phyloP scores from a whole-genome alignment of 208 protist genomes.

The Angomonas deanei region DNA sequence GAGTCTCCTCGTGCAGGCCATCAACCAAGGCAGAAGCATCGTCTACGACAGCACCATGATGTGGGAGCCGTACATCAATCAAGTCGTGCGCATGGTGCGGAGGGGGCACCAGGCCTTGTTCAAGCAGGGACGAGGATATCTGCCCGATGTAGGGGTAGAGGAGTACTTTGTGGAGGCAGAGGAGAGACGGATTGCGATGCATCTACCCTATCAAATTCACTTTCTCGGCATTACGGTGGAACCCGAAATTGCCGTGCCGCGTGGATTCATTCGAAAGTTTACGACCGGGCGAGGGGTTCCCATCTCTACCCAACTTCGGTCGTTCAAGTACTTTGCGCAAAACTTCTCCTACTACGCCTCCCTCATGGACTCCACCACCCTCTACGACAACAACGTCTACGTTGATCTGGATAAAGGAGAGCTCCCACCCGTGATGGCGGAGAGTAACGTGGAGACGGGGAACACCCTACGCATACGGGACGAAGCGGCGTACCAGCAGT shows the following conservation, averaged over 20 bases:
- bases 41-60: slow-evolving; percentile 90
- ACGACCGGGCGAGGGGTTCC: slow-evolving; percentile 73
- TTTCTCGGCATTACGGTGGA: slow-evolving; percentile 83
- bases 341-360: slow-evolving; percentile 64
- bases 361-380: slow-evolving; percentile 50
- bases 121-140: slow-evolving; percentile 66
- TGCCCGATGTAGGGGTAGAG: slow-evolving; percentile 29
- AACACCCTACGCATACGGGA: slow-evolving; percentile 45
- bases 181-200: slow-evolving; percentile 28
- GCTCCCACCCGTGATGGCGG: slow-evolving; percentile 67
- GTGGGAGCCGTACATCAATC: slow-evolving; percentile 82
- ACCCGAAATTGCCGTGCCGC: slow-evolving; percentile 78
- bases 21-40: slow-evolving; percentile 78
- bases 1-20: slow-evolving; percentile 65
- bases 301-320: slow-evolving; percentile 71
- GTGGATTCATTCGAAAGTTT: slow-evolving; percentile 80
- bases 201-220: slow-evolving; percentile 61
- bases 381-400: slow-evolving; percentile 89
- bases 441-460: slow-evolving; percentile 22
- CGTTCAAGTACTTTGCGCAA: slow-evolving; percentile 84
- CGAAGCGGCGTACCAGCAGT: slow-evolving; percentile 57
- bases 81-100: slow-evolving; percentile 80
- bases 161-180: slow-evolving; percentile 55
- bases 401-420: slow-evolving; percentile 76
- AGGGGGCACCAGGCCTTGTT: slow-evolving; percentile 60